Base-by-base conservation (phyloP, 2,329 filamentous ascomycete genomes). In the Pyrenophora teres region DNA sequence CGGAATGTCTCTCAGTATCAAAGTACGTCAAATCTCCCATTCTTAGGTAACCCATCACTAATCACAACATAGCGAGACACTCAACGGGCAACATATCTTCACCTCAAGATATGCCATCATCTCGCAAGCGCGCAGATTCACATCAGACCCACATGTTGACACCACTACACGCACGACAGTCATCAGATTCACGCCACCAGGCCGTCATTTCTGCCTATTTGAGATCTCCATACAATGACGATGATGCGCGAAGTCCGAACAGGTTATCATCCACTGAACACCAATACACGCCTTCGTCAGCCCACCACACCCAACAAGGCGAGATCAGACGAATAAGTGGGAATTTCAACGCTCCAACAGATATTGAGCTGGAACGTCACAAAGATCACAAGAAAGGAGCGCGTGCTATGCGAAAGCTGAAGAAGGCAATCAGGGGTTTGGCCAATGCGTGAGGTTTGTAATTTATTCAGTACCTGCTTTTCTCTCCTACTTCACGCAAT, bases 331-430 rank as follows among this genome's bases (percentile, higher is more conserved):
- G 59, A 37, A 41, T 68, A 40, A 66, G 63, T 43, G 65, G 60
- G 12, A 62, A 62, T 9, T 69, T 69, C 50, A 68, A 69, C 32
- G 57, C 63, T 8, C 66, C 66, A n/a, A 69, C 66, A 12, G 23
- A 60, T 10, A 49, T 64, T 6, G 64, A 68, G 38, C 45, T 69
- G 2, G 54, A 63, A 48, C 52, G 57, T 40, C 49, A 62, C 12
- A 62, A 51, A 3, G 48, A 56, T 33, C 37, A 56, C n/a, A 47
- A 38, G 7, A 59, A 46, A 27, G 48, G 52, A 27, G 41, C 44
- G 32, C 57, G 52, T 27, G 47, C 57, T 23, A 47, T 60, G 15
- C 49, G 52, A n/a, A 61, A 55, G 41, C 37, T 61, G 23, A 54
- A 52, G 42, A 56, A 41, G 13, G 53, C 36, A 12, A 46, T 63